Evolutionary conservation across 805 yeast genomes (phyloP).

Genomic region (Lipomyces chichibuensis): DNA sequence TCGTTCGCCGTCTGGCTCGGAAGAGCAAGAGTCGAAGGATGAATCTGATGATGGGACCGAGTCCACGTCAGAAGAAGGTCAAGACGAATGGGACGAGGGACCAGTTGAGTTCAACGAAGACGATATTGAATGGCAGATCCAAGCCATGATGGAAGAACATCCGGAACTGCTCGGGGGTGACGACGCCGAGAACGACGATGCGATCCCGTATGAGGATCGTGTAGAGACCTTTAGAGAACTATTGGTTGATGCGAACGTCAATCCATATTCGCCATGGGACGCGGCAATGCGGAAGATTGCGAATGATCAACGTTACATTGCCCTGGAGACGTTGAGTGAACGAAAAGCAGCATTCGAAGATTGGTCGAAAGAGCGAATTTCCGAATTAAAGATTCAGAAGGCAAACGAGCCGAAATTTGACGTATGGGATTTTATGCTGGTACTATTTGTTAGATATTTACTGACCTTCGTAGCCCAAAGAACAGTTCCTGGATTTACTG

Average conservation of each 20-base stretch:
- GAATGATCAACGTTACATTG: constrained; percentile 50
- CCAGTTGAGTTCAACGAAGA: constrained; percentile 35
- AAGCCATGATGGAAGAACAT: constrained; percentile 30
- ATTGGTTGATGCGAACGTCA: constrained; percentile 44
- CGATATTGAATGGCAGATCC: constrained; percentile 36
- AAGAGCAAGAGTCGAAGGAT: constrained; percentile 27
- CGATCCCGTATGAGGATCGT: constrained; percentile 35
- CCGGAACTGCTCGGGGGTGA: constrained; percentile 23
- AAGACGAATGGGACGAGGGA: constrained; percentile 39
- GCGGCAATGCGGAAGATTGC: constrained; percentile 49
- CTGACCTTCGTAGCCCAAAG: constrained; percentile 27
- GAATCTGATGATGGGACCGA: constrained; percentile 27
- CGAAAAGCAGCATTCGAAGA: constrained; percentile 50
- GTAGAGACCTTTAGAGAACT: constrained; percentile 45
- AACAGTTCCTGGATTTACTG: constrained; percentile 42
- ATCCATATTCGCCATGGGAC: constrained; percentile 57
- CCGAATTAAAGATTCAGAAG: constrained; percentile 18
- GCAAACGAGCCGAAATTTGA: constrained; percentile 15
- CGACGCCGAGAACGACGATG: constrained; percentile 35
- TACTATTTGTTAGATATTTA: background rate
- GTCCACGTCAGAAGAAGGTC: constrained; percentile 25
- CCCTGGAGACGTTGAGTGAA: constrained; percentile 43
- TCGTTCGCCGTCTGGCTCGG: constrained; percentile 23
- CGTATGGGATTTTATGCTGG: background rate
- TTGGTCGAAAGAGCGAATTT: constrained; percentile 47